Percentiles rank a stretch among this genome's conserved stretches.
Conservation (phyloP, 345 rosid genomes). For the Psidium friedrichsthalianum region DNA sequence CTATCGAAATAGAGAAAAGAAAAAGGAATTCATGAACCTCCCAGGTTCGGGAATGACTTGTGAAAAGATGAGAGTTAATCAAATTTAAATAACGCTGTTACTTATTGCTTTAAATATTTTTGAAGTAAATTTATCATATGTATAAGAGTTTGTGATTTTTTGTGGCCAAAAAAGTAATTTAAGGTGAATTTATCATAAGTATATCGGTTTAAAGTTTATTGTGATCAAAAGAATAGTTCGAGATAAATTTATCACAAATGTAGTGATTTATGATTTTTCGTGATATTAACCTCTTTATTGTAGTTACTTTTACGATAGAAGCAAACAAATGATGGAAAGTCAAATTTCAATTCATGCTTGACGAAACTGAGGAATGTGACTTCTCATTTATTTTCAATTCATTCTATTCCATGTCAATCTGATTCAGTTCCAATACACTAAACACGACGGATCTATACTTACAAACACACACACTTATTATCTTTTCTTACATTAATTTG, state of each 20-base stretch:
- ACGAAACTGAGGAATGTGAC: fast-evolving
- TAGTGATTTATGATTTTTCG: no score
- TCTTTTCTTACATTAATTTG: neutral
- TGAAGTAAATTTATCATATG: no score
- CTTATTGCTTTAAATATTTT: neutral
- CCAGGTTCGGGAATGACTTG: neutral
- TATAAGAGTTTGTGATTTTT: no score
- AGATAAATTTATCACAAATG: no score
- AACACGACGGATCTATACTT: neutral
- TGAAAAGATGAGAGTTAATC: neutral
- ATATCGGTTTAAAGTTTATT: no score
- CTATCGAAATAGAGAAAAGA: neutral
- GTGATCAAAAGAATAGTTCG: no score
- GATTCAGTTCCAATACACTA: neutral
- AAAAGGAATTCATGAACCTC: neutral
- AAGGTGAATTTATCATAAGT: no score
- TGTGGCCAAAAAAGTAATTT: no score
- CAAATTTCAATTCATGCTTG: neutral
- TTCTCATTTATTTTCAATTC: neutral
- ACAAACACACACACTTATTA: no score
- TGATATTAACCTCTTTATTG: neutral
- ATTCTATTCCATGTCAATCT: neutral
- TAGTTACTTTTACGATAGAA: neutral
- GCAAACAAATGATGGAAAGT: neutral
- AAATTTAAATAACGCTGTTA: neutral